Evolutionary conservation across 2,329 filamentous ascomycete species (phyloP).

Genomic region (Lasiodiplodia theobromae): DNA sequence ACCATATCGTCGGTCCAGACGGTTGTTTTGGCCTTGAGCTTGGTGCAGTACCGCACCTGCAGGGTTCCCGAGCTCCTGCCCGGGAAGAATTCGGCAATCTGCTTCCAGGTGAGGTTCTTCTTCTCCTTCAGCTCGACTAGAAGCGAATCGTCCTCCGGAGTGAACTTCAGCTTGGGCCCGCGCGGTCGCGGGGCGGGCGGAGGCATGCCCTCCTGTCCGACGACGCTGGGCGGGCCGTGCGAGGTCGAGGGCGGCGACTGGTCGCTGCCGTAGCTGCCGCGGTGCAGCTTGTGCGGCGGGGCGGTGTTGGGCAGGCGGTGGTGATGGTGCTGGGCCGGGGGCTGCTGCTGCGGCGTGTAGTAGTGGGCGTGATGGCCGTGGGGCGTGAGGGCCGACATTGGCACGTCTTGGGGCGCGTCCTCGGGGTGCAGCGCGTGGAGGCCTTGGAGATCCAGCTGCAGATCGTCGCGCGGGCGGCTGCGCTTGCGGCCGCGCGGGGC

Average conservation of each 20-base stretch:
- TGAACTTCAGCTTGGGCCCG: slow-evolving; percentile 93
- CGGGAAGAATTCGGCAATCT: slow-evolving; percentile 96
- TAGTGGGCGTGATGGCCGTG: slow-evolving; percentile 39
- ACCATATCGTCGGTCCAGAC: slow-evolving; percentile 95
- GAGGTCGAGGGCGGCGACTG: slow-evolving; percentile 45
- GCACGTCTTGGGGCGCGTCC: slow-evolving; percentile 47
- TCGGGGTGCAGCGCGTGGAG: slow-evolving; percentile 50
- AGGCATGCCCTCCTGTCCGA: slow-evolving; percentile 88
- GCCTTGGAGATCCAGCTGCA: slow-evolving; percentile 46
- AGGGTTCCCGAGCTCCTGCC: slow-evolving; percentile 88
- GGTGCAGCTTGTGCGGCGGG: slow-evolving; percentile 72
- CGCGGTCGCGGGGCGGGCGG: slow-evolving; percentile 79
- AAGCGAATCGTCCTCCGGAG: slow-evolving; percentile 86
- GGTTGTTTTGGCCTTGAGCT: slow-evolving; percentile 91
- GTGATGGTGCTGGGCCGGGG: slow-evolving; percentile 70
- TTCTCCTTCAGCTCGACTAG: slow-evolving; percentile 92
- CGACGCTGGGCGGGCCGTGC: slow-evolving; percentile 79
- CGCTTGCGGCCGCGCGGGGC: slow-evolving; percentile 50
- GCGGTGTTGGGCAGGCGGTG: slow-evolving; percentile 79
- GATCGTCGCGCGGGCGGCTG: slow-evolving; percentile 49
- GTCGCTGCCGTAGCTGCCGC: slow-evolving; percentile 58
- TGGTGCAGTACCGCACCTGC: slow-evolving; percentile 94
- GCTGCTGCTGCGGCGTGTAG: slow-evolving; percentile 37
- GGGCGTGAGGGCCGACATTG: slow-evolving; percentile 46
- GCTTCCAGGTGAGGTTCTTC: slow-evolving; percentile 94